Evolutionary conservation across 2,329 filamentous ascomycete species (phyloP).

Genomic region (Aspergillus awamori): DNA sequence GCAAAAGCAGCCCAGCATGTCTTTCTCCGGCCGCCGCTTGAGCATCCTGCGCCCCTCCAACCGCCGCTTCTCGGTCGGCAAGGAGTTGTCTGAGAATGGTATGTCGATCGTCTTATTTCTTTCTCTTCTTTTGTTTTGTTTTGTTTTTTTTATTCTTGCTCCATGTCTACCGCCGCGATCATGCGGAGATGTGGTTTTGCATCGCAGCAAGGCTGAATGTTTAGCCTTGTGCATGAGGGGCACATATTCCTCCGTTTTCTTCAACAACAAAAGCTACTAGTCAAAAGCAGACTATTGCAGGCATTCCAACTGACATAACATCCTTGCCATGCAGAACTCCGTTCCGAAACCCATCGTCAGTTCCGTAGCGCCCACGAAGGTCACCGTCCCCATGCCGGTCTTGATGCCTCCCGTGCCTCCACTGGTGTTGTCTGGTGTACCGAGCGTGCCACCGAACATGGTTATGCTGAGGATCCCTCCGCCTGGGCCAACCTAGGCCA

Average conservation of each 20-base stretch:
- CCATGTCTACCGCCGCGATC: no score
- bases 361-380: constrained; percentile 90
- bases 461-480: constrained; percentile 79
- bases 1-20: constrained; percentile 38
- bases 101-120: constrained; percentile 21
- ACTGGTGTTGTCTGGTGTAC: constrained; percentile 87
- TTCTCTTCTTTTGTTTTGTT: background rate
- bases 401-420: constrained; percentile 83
- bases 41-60: constrained; percentile 46
- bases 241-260: background rate
- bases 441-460: constrained; percentile 78
- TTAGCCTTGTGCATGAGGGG: background rate
- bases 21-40: constrained; percentile 50
- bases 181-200: no score
- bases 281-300: no score
- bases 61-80: constrained; percentile 46
- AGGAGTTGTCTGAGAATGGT: constrained; percentile 52
- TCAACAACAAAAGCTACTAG: background rate
- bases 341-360: constrained; percentile 82
- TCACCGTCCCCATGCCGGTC: constrained; percentile 85
- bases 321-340: constrained; percentile 61
- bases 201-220: background rate
- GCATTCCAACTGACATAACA: constrained; percentile 6
- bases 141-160: background rate
- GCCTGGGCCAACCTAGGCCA: constrained; percentile 93